Base-by-base conservation (phyloP, 768 basidiomycete genomes). In the Terana coerulea region DNA sequence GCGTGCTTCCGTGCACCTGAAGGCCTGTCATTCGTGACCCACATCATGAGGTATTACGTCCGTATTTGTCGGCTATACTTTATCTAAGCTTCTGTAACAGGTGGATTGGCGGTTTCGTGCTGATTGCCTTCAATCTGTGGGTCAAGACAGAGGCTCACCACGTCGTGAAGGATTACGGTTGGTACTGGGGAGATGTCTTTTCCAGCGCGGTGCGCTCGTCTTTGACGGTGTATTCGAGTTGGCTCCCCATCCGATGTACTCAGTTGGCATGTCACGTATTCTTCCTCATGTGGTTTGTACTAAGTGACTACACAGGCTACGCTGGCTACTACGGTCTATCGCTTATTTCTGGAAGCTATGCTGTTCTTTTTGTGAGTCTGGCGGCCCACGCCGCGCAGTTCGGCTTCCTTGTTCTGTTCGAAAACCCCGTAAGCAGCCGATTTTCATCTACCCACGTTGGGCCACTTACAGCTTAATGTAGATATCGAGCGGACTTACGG, bases 161-260 rank as follows among this genome's bases (percentile, higher is more conserved):
- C 48, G 92, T 98, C 43, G 94, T 98, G 54, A 98, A 97, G 61
- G 95, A 98, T 63, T 98, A 95, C 59, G 95, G 94, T 14, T 98
- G 93, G 94, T 98, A 94, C 67, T 93, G 92, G 92, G 94, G 91
- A 9, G 91, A 93, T 59, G 84, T 84, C 51, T 93, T 93, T 92
- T 93, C 74, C 89, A 91, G 66, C 85, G 90, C n/a, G 91, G 91
- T 36, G 85, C 88, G 36, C 76, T 98, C 12, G 87, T 98, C 2
- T 99, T 99, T 62, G 95, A 99, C 65, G 97, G 97, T 14, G 95
- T 99, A 15, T 99, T 98, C 59, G 95, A 98, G 64, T 75, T 94
- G 34, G 88, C 91, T 3, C 89, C 90, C 1, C 91, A 92, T 63
- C 89, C 95, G 0, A 98, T 98, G 95, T 98, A 98, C 68, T 95